Evolutionary conservation across 257 asterid genomes (phyloP).

Genomic region (Solanum neorickii): DNA sequence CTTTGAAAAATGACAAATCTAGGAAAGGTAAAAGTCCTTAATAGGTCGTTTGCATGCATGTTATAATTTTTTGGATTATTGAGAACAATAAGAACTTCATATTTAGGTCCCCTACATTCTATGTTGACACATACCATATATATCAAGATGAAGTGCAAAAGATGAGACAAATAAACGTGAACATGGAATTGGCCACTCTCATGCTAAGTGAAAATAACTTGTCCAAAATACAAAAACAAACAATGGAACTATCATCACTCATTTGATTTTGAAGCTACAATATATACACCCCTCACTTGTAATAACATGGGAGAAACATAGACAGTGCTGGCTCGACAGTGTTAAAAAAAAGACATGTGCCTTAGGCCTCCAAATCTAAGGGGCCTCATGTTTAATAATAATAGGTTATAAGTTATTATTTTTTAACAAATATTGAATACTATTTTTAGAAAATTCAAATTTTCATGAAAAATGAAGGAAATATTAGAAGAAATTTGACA

Average conservation of each 20-base stretch:
- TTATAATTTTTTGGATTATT: not conserved
- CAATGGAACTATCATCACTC: not conserved
- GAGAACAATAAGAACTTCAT: not conserved
- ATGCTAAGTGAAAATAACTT: not conserved
- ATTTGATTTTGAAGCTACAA: not conserved
- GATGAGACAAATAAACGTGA: slow-evolving; percentile 48
- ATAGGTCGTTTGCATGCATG: slow-evolving; percentile 1
- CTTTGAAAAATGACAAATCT: not conserved
- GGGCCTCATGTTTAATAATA: too few relatives aligned
- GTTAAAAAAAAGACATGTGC: too few relatives aligned
- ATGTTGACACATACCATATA: slow-evolving; percentile 20
- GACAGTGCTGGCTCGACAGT: too few relatives aligned
- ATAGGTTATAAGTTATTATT: too few relatives aligned
- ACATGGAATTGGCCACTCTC: slow-evolving; percentile 16
- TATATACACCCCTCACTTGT: not conserved
- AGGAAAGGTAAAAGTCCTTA: not conserved
- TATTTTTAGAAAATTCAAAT: too few relatives aligned
- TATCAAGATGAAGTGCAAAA: slow-evolving; percentile 10
- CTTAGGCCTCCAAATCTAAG: too few relatives aligned
- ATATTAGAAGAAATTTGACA: too few relatives aligned
- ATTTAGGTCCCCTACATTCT: slow-evolving; percentile 44
- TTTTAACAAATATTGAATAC: too few relatives aligned
- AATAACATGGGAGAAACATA: not conserved
- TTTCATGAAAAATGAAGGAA: too few relatives aligned
- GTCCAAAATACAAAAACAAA: not conserved